These are phyloP conservation scores for Apostasia ramifera DNA, from an alignment of 106 monocot genomes.

Conservation along the genomic window DNA sequence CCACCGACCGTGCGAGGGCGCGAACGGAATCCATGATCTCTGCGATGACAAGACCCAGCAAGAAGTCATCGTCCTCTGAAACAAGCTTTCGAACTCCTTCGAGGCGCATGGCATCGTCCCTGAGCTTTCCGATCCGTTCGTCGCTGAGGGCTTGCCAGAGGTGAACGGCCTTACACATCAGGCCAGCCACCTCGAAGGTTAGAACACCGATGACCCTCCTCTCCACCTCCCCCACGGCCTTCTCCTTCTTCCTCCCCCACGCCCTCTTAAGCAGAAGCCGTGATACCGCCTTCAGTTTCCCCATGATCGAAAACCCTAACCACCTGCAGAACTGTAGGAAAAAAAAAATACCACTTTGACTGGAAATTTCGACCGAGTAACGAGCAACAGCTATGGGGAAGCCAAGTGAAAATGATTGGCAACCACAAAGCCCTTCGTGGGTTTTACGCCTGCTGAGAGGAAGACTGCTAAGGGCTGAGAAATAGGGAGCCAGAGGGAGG, in stretches of 20 bases:
- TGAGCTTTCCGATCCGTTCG: conserved; percentile 23
- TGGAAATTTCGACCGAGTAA: not conserved
- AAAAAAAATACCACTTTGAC: not conserved
- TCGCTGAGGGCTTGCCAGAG: conserved; percentile 59
- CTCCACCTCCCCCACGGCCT: not conserved
- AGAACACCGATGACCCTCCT: conserved; percentile 29
- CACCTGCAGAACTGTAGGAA: not conserved
- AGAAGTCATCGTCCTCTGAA: conserved; percentile 46
- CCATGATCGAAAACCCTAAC: conserved; percentile 12
- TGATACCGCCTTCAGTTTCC: conserved; percentile 27
- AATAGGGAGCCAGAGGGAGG: no score
- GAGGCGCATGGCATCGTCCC: conserved; percentile 25
- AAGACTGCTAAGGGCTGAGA: no score
- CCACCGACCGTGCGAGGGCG: conserved; percentile 25
- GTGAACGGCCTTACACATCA: conserved; percentile 42
- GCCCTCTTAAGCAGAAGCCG: conserved; percentile 7
- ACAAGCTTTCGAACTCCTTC: conserved; percentile 61
- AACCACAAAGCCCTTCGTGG: not conserved
- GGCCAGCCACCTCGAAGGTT: conserved; percentile 52
- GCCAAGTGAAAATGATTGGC: not conserved
- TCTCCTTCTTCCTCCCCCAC: not conserved
- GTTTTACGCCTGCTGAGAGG: not conserved
- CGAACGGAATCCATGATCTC: conserved; percentile 46
- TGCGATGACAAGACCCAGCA: conserved; percentile 42
- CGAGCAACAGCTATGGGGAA: not conserved